Percentiles rank a stretch among this genome's conserved stretches.
These are phyloP conservation scores for Cyclanthera cordifolia DNA, from an alignment of 306 rosid genomes.

Conservation along the genomic window DNA sequence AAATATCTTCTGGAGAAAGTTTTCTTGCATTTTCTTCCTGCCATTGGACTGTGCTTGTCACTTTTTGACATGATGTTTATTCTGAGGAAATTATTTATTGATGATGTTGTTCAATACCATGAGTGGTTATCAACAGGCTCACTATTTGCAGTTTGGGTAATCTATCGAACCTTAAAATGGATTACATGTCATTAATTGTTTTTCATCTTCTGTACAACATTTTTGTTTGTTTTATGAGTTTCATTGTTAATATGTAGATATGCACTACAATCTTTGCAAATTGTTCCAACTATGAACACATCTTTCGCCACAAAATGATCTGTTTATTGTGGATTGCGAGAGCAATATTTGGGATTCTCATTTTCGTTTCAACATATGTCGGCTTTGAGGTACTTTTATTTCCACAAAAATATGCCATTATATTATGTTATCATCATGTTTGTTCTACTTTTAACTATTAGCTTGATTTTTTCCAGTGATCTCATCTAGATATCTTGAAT, in stretches of 20 bases:
- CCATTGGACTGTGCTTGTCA: conserved; percentile 52
- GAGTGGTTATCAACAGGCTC: conserved; percentile 64
- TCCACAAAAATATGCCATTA: neutral
- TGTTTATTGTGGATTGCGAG: conserved; percentile 82
- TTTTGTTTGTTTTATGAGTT: conserved; percentile 13
- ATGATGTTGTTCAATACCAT: conserved; percentile 33
- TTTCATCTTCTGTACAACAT: conserved; percentile 5
- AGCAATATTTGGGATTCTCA: conserved; percentile 34
- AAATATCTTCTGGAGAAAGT: conserved; percentile 31
- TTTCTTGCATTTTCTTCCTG: conserved; percentile 43
- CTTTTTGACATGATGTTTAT: conserved; percentile 43
- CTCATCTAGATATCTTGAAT: neutral
- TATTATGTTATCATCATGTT: neutral
- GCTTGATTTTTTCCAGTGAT: neutral
- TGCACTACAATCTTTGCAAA: conserved; percentile 41
- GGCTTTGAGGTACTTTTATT: conserved; percentile 37
- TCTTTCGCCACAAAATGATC: conserved; percentile 31
- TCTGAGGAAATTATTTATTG: conserved; percentile 31
- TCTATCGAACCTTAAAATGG: conserved; percentile 21
- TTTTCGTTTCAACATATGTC: conserved; percentile 34
- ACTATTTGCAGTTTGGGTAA: conserved; percentile 72
- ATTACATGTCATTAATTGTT: neutral
- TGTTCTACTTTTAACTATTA: neutral
- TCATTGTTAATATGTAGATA: conserved; percentile 35
- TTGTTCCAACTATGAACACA: conserved; percentile 27